Percentiles rank a stretch among this genome's conserved stretches.
Conservation (phyloP, 2,329 filamentous ascomycete species). For the Rasamsonia emersonii region DNA sequence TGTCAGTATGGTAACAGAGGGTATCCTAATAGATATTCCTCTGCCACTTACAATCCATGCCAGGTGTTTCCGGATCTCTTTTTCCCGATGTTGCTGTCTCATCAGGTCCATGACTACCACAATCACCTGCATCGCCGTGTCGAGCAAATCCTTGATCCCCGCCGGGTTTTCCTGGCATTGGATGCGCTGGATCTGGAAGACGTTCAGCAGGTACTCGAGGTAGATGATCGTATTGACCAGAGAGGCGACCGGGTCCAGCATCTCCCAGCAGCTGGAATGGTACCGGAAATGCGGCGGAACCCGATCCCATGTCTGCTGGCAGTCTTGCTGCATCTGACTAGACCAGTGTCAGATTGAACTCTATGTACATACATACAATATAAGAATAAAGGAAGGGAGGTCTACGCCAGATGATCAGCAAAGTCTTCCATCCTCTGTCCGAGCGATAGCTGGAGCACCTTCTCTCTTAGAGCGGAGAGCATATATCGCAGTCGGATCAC, state of each 20-base stretch:
- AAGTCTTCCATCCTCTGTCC: constrained; percentile 6
- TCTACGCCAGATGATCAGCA: constrained; percentile 7
- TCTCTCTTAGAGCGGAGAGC: constrained; percentile 13
- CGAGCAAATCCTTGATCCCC: constrained; percentile 12
- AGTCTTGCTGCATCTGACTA: constrained; percentile 10
- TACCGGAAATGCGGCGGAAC: constrained; percentile 15
- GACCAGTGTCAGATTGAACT: too few relatives aligned
- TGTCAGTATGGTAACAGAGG: too few relatives aligned
- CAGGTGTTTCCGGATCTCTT: constrained; percentile 9
- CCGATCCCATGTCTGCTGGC: constrained; percentile 11
- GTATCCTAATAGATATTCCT: too few relatives aligned
- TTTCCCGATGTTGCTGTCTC: constrained; percentile 7
- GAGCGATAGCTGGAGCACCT: constrained; percentile 14
- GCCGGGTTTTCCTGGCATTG: constrained; percentile 12
- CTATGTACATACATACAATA: too few relatives aligned
- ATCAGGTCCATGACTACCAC: constrained; percentile 14
- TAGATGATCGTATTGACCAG: constrained; percentile 12
- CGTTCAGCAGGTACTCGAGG: constrained; percentile 13
- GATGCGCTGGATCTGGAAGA: constrained; percentile 17
- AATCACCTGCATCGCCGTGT: constrained; percentile 15
- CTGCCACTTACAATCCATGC: constrained; percentile 14
- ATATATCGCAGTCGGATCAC: constrained; percentile 14
- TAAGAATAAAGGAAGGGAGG: too few relatives aligned
- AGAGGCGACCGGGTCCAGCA: constrained; percentile 5
- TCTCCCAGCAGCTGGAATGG: constrained; percentile 10